Percentiles rank a stretch among this genome's conserved stretches.
These are phyloP conservation scores for Teratosphaeria destructans DNA, from an alignment of 2,329 filamentous ascomycete genomes.

Conservation along the genomic window DNA sequence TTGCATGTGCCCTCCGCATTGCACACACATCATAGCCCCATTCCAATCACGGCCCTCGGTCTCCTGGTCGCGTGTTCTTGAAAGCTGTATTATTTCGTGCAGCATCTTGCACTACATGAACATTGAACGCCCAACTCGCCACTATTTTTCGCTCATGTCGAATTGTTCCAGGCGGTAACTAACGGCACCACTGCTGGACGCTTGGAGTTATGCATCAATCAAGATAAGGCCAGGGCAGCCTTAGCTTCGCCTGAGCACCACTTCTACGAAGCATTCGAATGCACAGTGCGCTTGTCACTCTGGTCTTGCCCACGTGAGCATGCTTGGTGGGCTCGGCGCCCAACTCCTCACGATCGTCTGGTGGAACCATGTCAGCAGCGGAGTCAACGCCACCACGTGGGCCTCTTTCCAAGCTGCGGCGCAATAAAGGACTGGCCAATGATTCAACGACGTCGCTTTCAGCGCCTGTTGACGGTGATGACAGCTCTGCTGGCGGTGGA, in stretches of 20 bases:
- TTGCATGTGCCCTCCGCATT: not conserved
- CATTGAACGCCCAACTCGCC: not conserved
- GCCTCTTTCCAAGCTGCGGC: conserved; percentile 18
- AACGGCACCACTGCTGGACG: not conserved
- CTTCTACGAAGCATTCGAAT: not conserved
- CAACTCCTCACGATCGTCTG: not conserved
- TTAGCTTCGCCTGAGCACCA: not conserved
- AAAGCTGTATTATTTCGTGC: not conserved
- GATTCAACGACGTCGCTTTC: conserved; percentile 20
- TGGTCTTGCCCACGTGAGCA: not conserved
- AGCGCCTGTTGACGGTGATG: conserved; percentile 17
- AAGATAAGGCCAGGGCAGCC: not conserved
- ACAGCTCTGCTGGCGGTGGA: conserved; percentile 11
- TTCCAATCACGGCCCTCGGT: not conserved
- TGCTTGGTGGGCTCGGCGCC: not conserved
- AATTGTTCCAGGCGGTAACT: not conserved
- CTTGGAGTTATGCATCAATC: not conserved
- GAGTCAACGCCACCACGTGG: conserved; percentile 11
- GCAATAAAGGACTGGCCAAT: conserved; percentile 18
- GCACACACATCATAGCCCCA: not conserved
- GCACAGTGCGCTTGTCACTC: not conserved
- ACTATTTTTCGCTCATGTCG: not conserved
- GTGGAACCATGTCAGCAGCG: not conserved
- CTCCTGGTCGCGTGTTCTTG: not conserved
- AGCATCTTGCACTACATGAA: not conserved